Evolutionary conservation across 257 asterid genomes (phyloP).

Genomic region (Catharanthus roseus): DNA sequence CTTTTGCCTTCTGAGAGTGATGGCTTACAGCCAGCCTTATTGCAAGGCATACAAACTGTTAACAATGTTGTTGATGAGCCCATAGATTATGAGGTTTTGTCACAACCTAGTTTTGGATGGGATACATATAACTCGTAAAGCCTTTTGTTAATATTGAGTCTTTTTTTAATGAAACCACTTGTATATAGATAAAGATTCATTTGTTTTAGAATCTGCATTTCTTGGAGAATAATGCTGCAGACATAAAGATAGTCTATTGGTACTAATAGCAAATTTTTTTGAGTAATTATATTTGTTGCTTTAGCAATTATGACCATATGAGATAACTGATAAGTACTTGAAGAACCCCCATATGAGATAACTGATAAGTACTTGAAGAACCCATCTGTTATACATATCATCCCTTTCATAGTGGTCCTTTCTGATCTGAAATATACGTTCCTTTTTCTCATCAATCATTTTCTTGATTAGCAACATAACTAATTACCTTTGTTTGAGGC

Average conservation of each 20-base stretch:
- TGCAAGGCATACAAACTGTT: constrained; percentile 72
- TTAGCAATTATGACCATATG: not conserved
- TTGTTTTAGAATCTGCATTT: no score
- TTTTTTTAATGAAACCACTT: constrained; percentile 1
- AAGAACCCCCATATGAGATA: no score
- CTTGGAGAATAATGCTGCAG: no score
- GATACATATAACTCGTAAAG: constrained; percentile 52
- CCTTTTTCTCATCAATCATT: not conserved
- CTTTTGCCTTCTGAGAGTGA: constrained; percentile 65
- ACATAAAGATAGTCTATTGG: no score
- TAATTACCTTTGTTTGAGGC: not conserved
- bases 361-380: no score
- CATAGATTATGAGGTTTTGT: constrained; percentile 80
- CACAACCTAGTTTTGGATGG: constrained; percentile 95
- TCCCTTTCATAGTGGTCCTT: not conserved
- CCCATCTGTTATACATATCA: not conserved
- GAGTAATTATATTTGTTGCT: not conserved
- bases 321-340: not conserved
- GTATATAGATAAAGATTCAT: constrained; percentile 19
- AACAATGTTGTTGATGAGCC: constrained; percentile 59
- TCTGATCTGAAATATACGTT: no score
- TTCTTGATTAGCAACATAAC: not conserved
- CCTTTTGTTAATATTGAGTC: constrained; percentile 10
- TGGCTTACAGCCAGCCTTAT: constrained; percentile 50
- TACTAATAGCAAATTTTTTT: no score